Evolutionary conservation across 2,329 filamentous ascomycete genomes (phyloP).

Genomic region (Cordyceps fumosorosea): DNA sequence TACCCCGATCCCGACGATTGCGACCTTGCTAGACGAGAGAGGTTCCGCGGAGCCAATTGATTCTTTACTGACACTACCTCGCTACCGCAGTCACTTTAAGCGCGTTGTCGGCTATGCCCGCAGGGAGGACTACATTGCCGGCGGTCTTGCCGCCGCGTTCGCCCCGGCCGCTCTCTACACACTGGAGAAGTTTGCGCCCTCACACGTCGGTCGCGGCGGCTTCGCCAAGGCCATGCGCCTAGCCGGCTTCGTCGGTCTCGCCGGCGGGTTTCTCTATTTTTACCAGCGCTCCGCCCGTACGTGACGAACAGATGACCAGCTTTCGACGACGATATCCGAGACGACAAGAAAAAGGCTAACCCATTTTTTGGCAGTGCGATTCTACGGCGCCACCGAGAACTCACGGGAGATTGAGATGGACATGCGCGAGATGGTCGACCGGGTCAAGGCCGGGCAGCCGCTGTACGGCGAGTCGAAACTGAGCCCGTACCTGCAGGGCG

Average conservation of each 20-base stretch:
- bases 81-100: constrained; percentile 67
- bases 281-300: constrained; percentile 80
- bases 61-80: constrained; percentile 18
- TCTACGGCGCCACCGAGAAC: constrained; percentile 95
- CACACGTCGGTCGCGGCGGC: constrained; percentile 73
- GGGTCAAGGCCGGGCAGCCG: constrained; percentile 86
- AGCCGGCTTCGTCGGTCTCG: constrained; percentile 61
- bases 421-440: constrained; percentile 96
- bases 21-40: background rate
- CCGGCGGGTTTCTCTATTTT: constrained; percentile 76
- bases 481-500: constrained; percentile 86
- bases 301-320: constrained; percentile 26
- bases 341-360: background rate
- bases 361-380: constrained; percentile 58
- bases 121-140: constrained; percentile 72
- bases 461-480: constrained; percentile 77
- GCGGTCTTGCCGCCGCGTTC: constrained; percentile 59
- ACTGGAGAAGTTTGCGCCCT: constrained; percentile 81
- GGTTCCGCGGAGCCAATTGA: background rate
- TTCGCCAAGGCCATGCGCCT: constrained; percentile 81
- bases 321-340: background rate
- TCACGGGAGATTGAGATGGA: constrained; percentile 87
- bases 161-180: constrained; percentile 68
- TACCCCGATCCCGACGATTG: constrained; percentile 16
- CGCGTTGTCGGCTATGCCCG: constrained; percentile 85